A percentile compares a stretch with the other conserved stretches of the same genome.
Conservation (phyloP, 305 asterid species). For the Fraxinus ornus region DNA sequence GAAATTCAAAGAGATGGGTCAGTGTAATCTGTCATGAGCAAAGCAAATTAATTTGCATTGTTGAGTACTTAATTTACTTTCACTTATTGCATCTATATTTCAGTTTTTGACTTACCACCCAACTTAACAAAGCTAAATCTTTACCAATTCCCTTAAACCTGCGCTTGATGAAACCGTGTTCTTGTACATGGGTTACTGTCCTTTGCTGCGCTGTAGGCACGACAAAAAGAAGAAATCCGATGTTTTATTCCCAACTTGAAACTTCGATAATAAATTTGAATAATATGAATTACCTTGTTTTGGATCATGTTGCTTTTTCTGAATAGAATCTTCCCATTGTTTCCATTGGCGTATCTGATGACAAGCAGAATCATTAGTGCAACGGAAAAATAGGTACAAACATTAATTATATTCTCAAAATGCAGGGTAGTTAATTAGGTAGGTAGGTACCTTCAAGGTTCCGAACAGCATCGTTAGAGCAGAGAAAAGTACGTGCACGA, state of each 20-base stretch:
- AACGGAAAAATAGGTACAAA: background rate
- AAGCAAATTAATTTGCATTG: background rate
- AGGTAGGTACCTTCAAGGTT: slow-evolving; percentile 41
- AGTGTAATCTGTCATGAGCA: background rate
- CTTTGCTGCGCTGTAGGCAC: slow-evolving; percentile 35
- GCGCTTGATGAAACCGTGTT: slow-evolving; percentile 54
- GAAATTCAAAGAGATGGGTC: slow-evolving; percentile 15
- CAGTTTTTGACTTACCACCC: slow-evolving; percentile 51
- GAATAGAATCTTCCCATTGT: slow-evolving; percentile 62
- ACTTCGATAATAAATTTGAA: background rate
- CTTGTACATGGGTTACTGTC: slow-evolving; percentile 51
- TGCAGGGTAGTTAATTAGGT: background rate
- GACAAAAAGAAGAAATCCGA: background rate
- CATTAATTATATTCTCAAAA: background rate
- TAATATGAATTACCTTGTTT: slow-evolving; percentile 33
- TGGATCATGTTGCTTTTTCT: slow-evolving; percentile 33
- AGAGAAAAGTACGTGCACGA: slow-evolving; percentile 59
- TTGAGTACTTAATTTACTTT: background rate
- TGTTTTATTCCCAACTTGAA: background rate
- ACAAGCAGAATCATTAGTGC: background rate
- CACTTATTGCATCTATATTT: background rate
- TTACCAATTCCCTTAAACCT: slow-evolving; percentile 51
- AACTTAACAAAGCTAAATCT: slow-evolving; percentile 37
- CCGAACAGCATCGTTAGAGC: slow-evolving; percentile 58
- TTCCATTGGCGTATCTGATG: slow-evolving; percentile 59